phyloP scores from a whole-genome alignment of 1,139 yeast species.

The Candida neerlandica region DNA sequence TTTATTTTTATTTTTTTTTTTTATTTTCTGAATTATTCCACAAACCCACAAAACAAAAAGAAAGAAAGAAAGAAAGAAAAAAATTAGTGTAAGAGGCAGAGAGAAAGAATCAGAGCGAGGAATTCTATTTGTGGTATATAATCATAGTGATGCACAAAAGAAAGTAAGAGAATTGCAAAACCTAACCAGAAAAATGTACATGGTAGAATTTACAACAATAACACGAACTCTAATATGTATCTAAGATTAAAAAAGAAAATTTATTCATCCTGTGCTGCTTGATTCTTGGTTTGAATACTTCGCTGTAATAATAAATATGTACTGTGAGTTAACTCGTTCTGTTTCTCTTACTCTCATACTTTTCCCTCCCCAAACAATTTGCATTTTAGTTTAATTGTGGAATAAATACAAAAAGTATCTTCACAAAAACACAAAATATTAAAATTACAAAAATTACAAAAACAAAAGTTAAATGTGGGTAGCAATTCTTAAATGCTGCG shows the following conservation, averaged over 20 bases:
- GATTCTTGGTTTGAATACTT: background rate
- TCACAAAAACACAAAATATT: background rate
- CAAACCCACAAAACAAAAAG: background rate
- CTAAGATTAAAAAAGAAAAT: background rate
- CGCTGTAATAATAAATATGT: background rate
- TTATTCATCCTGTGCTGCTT: background rate
- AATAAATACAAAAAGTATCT: too few species aligned
- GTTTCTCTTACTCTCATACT: too few species aligned
- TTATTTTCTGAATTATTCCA: background rate
- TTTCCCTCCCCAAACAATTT: too few species aligned
- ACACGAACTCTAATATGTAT: background rate
- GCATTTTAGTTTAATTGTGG: too few species aligned
- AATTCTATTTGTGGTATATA: background rate
- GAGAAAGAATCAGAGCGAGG: background rate
- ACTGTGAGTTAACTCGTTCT: background rate
- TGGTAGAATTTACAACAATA: background rate
- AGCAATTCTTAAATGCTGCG: background rate
- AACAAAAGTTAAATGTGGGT: background rate
- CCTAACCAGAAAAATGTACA: background rate
- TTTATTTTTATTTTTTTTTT: background rate
- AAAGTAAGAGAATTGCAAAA: background rate
- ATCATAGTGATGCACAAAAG: background rate
- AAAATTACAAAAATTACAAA: background rate
- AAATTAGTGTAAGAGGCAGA: background rate
- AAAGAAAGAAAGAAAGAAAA: background rate